Evolutionary conservation across 2,329 filamentous ascomycete species (phyloP), one percentile per base, ranked within the genome.

Genomic region (Raffaelea albimanens): DNA sequence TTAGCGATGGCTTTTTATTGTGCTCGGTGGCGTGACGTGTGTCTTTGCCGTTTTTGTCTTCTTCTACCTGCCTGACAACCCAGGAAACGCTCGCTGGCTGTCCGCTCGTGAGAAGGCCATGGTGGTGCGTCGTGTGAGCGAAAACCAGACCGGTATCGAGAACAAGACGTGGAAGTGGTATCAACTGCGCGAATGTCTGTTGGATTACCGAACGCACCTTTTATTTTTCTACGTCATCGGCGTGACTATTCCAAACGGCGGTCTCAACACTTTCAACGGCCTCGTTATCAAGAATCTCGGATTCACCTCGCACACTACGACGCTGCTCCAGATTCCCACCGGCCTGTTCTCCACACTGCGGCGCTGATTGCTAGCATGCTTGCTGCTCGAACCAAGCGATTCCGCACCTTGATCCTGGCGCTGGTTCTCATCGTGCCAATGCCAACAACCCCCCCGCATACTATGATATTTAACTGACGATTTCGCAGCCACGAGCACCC

Each of bases 1-100:
- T 7, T 85, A 81, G 81, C 78, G 76, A 56, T 85, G 81, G 53
- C 80, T 85, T 47, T 85, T 85, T 57, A 62, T 86, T 16, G 72
- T 85, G n/a, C 79, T 79, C 4, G 69, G 69, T 8, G 67, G 75
- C 1, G 66, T 83, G 19, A 83, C 78, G 49, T 67, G 74, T 16
- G 49, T 67, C 13, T 84, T 80, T 72, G 81, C 76, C 2, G 68
- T 82, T 8, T 62, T 78, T 11, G 74, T 83, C 57, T 67, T 73
- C 39, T 58, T 78, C 18, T 62, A 78, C 38, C 67, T 82, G 2
- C 78, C 78, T 2, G 76, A 80, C 56, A 74, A 71, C 0, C 79
- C 77, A 0, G 67, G 75, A 19, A 76, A 72, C 1, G 72, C 74
- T 14, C 68, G 68, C 34, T 71, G 73, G 4, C 67, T 82, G 43